Conservation (phyloP, 305 asterid species). For the Fraxinus baroniana region DNA sequence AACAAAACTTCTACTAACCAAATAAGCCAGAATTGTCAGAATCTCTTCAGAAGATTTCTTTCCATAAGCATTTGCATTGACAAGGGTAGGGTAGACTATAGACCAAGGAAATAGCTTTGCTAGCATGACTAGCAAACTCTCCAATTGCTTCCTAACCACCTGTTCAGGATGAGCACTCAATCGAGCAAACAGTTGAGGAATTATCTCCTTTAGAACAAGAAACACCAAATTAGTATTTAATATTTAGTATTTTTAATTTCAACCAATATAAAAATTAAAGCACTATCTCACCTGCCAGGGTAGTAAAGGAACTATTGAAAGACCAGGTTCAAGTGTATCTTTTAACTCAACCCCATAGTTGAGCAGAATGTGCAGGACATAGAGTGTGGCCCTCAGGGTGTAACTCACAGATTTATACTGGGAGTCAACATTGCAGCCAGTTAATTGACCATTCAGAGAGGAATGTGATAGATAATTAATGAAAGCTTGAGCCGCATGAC, state of each 20-base stretch:
- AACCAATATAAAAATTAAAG: constrained; percentile 23
- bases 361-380: constrained; percentile 83
- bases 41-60: constrained; percentile 93
- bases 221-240: constrained; percentile 45
- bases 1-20: constrained; percentile 57
- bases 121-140: constrained; percentile 77
- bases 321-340: constrained; percentile 81
- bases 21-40: constrained; percentile 75
- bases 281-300: constrained; percentile 89
- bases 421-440: constrained; percentile 54
- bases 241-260: constrained; percentile 21
- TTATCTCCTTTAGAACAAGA: constrained; percentile 73
- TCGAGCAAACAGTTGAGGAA: constrained; percentile 94
- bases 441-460: constrained; percentile 63
- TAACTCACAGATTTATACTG: constrained; percentile 61
- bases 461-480: constrained; percentile 80
- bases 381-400: constrained; percentile 79
- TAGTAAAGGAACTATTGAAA: constrained; percentile 79
- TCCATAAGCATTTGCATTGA: constrained; percentile 82
- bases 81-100: constrained; percentile 90
- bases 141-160: constrained; percentile 83
- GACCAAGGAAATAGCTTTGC: constrained; percentile 96
- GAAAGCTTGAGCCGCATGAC: constrained; percentile 93
- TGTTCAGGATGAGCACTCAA: constrained; percentile 92
- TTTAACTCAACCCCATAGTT: constrained; percentile 85